Evolutionary conservation across 2,329 filamentous ascomycete genomes (phyloP), one percentile per base, ranked within the genome.

Genomic region (Penicillium brevicompactum): DNA sequence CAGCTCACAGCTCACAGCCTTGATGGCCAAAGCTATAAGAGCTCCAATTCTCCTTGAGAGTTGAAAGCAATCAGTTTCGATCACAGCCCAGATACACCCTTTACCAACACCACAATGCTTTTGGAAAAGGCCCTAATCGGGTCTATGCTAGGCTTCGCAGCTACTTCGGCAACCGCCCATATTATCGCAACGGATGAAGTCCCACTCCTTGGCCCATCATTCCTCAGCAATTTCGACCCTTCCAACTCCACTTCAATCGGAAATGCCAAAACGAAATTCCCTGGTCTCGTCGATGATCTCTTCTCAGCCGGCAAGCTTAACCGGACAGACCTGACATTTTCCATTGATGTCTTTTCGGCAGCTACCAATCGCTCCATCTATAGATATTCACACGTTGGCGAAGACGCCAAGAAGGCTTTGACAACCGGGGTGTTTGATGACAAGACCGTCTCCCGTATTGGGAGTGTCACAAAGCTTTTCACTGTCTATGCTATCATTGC

Each of bases 401-500:
- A 50, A 4, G 14, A 40, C 6, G 10, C 41, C 1, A 50, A 55
- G 8, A 30, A 31, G 4, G 9, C 41, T n/a, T 5, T 58, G 11
- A 58, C 56, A 6, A 11, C 45, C 13, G 52, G 52, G 11, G n/a
- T 18, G 7, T 43, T 58, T 34, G 43, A 58, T 41, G 52, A 58
- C 14, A 42, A 55, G 42, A 55, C 52, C 6, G 55, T 58, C 14
- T 52, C 49, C 1, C 52, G 56, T 4, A 53, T 52, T 37, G 55
- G 55, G 18, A 58, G 55, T 13, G 51, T 58, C 4, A 51, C 43
- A 5, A 45, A 45, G 9, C 43, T 45, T 31, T 45, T 32, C 27
- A 32, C 55, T 3, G 55, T 49, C 2, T 57, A 57, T 42, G 55
- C 55, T 4, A 50, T 57, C 18, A 47, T 57, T 22, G 55, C 49